Evolutionary conservation across 495 filamentous ascomycete genomes (phyloP).

Genomic region (Aspergillus heteromorphus): DNA sequence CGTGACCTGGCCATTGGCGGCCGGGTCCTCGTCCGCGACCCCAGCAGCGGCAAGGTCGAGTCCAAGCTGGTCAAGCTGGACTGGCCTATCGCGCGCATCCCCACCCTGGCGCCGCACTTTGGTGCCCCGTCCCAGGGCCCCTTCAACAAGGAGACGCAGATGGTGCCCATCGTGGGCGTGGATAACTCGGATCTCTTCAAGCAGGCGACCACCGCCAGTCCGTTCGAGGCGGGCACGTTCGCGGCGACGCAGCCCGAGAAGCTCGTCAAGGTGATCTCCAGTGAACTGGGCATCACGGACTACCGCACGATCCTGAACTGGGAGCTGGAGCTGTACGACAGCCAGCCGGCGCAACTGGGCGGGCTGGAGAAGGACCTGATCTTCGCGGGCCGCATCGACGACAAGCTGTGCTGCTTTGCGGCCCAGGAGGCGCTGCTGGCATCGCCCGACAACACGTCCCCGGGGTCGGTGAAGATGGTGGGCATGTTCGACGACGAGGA

Average conservation of each 20-base stretch:
- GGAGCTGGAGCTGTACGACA: slow-evolving; percentile 97
- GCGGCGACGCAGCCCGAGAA: slow-evolving; percentile 73
- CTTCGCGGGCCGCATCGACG: slow-evolving; percentile 90
- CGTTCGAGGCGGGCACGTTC: slow-evolving; percentile 55
- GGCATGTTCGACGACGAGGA: slow-evolving; percentile 96
- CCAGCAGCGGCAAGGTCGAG: slow-evolving; percentile 67
- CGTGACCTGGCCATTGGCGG: slow-evolving; percentile 87
- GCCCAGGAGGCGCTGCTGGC: slow-evolving; percentile 81
- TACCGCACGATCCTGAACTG: slow-evolving; percentile 76
- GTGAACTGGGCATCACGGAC: slow-evolving; percentile 64
- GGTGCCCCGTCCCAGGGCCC: slow-evolving; percentile 69
- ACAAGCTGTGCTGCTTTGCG: slow-evolving; percentile 92
- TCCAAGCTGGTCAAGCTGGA: slow-evolving; percentile 81
- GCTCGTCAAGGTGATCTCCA: slow-evolving; percentile 76
- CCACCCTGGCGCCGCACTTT: slow-evolving; percentile 92
- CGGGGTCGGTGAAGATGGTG: slow-evolving; percentile 71
- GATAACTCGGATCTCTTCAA: slow-evolving; percentile 61
- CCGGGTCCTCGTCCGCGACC: slow-evolving; percentile 74
- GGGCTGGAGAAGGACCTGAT: slow-evolving; percentile 92
- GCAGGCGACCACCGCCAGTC: slow-evolving; percentile 10
- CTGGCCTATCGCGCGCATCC: slow-evolving; percentile 90
- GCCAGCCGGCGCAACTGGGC: slow-evolving; percentile 75
- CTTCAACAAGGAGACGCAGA: slow-evolving; percentile 87
- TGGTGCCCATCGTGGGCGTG: slow-evolving; percentile 88
- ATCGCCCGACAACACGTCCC: slow-evolving; percentile 47